Base-by-base conservation (phyloP, 2,329 filamentous ascomycete species). In the Acrocalymma vagum region DNA sequence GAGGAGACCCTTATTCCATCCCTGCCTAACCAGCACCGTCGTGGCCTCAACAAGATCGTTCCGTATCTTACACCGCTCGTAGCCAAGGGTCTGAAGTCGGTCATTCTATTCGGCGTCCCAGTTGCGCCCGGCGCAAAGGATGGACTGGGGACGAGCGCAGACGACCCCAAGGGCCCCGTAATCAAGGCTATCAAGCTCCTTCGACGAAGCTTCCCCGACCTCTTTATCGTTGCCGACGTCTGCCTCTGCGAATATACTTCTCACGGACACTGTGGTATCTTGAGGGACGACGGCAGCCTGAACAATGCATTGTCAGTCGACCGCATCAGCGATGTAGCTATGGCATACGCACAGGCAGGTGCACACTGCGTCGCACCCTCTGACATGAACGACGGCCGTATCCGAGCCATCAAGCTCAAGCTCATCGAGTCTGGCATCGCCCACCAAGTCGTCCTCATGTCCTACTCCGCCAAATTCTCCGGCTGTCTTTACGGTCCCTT, bases 241-340 rank as follows among this genome's bases (percentile, higher is more conserved):
- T 97, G 94, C 67, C 86, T 99, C 6, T 99, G 94, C 81, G 94
- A 99, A 74, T 99, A 99, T 75, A 99, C 94, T 1, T 94, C 89
- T 6, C 94, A 99, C 71, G 94, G 94, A 29, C 94, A 99, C 77
- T 99, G 94, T 67, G 94, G 94, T 37, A 96, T 99, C 58, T 80
- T 99, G 29, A 85, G 91, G 42, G 91, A 96, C 55, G 94, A 99
- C 67, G 91, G 91, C 49, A 88, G 85, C 49, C 80, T 99, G 45
- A 96, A 97, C 80, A 97, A 99, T 67, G 84, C 86, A 51, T 82
- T 95, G 30, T 96, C 91, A 3, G 91, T 97, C 7, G 93, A 97
- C 65, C 87, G 94, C 48, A 92, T 99, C 58, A 93, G 89, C 3
- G 92, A 97, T 68, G 93, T 97, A n/a, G 93, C 94, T n/a, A 80